Evolutionary conservation across 768 basidiomycete genomes (phyloP).

Genomic region (Boletus barrowsii): DNA sequence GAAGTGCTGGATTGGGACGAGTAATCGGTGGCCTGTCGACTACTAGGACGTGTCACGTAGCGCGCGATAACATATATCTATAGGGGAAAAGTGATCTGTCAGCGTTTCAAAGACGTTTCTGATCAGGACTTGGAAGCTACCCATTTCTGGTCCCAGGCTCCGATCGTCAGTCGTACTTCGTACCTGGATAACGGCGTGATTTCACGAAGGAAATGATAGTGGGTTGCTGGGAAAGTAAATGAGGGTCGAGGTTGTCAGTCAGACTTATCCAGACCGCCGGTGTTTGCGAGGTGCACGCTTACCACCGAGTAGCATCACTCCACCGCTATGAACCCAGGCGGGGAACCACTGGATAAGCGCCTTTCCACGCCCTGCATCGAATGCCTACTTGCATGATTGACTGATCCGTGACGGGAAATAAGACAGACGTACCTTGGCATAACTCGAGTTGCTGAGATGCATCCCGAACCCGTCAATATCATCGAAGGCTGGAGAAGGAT

Average conservation of each 20-base stretch:
- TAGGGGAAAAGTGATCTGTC: background rate
- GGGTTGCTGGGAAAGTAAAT: constrained; percentile 43
- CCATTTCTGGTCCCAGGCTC: constrained; percentile 79
- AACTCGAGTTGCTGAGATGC: constrained; percentile 81
- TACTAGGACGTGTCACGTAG: constrained; percentile 54
- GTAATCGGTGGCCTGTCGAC: background rate
- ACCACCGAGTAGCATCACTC: constrained; percentile 58
- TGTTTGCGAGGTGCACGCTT: background rate
- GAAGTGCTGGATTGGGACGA: constrained; percentile 29
- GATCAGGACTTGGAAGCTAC: constrained; percentile 30
- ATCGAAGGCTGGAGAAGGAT: constrained; percentile 48
- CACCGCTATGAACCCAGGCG: constrained; percentile 53
- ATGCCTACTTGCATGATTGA: constrained; percentile 26
- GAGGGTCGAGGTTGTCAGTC: background rate
- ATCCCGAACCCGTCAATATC: constrained; percentile 64
- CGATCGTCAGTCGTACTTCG: constrained; percentile 57
- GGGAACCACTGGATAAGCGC: constrained; percentile 51
- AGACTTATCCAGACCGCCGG: background rate
- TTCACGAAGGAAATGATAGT: constrained; percentile 68
- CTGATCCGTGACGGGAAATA: background rate
- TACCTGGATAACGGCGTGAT: constrained; percentile 61
- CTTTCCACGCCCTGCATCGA: constrained; percentile 50
- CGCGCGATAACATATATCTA: constrained; percentile 64
- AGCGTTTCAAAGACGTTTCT: background rate
- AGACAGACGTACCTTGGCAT: constrained; percentile 54